Evolutionary conservation across 1,284 basidiomycete genomes (phyloP).

Genomic region (Puccinia novopanici): DNA sequence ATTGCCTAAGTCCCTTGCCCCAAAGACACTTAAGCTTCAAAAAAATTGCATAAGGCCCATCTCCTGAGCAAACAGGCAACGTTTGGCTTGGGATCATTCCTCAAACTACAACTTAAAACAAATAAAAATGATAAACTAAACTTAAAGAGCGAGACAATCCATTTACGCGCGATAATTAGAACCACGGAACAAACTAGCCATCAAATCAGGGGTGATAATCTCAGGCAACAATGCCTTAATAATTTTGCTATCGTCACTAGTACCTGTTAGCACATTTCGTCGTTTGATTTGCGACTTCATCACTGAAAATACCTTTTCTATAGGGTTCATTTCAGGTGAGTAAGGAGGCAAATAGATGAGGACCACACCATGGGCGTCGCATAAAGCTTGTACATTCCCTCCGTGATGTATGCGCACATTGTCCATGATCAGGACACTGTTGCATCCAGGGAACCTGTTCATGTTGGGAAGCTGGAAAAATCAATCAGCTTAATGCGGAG

Average conservation of each 20-base stretch:
- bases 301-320: constrained; percentile 1
- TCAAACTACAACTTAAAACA: too few relatives aligned
- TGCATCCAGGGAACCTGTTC: neutral
- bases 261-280: neutral
- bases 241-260: neutral
- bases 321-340: constrained; percentile 25
- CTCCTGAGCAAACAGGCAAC: too few relatives aligned
- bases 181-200: neutral
- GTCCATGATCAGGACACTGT: constrained; percentile 19
- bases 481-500: neutral
- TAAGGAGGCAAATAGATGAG: neutral
- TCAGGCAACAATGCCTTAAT: neutral
- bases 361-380: neutral
- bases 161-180: neutral
- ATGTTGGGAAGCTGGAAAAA: constrained; percentile 19
- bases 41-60: too few relatives aligned
- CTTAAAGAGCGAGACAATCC: too few relatives aligned
- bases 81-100: too few relatives aligned
- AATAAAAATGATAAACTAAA: too few relatives aligned
- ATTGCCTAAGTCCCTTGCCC: too few relatives aligned
- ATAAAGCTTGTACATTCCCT: neutral
- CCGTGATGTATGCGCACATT: neutral
- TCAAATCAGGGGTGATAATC: neutral
- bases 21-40: too few relatives aligned
- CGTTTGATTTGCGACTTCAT: neutral